These are phyloP conservation scores for Stenocarpella maydis DNA, from an alignment of 2,329 filamentous ascomycete genomes.

Conservation along the genomic window DNA sequence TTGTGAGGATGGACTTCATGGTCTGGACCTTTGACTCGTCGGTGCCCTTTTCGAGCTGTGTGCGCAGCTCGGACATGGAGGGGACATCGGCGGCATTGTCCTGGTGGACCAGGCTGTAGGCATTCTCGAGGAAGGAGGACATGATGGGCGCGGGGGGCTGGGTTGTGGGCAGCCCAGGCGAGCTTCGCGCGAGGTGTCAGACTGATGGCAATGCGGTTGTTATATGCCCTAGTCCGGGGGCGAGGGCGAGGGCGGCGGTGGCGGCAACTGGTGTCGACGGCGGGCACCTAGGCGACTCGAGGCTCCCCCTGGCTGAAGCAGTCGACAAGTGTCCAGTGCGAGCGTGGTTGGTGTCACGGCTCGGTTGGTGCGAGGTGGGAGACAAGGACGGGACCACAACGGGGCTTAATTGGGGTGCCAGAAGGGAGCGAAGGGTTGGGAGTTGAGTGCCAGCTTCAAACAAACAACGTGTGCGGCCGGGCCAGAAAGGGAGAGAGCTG, in stretches of 20 bases:
- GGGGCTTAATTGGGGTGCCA: neutral
- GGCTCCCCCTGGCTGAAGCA: conserved; percentile 26
- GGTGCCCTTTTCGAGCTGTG: conserved; percentile 90
- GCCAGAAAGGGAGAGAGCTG: neutral
- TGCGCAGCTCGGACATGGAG: conserved; percentile 88
- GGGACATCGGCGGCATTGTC: conserved; percentile 97
- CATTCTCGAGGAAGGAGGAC: conserved; percentile 92
- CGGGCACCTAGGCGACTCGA: conserved; percentile 21
- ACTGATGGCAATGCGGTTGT: neutral
- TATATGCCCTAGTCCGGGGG: neutral
- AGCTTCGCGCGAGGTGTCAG: conserved; percentile 31
- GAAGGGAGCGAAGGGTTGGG: neutral
- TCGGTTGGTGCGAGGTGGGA: neutral
- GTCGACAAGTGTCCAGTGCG: conserved; percentile 19
- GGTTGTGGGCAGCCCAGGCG: conserved; percentile 32
- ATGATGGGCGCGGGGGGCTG: conserved; percentile 69
- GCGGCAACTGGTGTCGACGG: conserved; percentile 3
- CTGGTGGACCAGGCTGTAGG: conserved; percentile 97
- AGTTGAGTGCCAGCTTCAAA: conserved; percentile 20
- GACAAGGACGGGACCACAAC: neutral
- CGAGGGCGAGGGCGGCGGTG: conserved; percentile 11
- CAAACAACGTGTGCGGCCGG: conserved; percentile 7
- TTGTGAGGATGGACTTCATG: conserved; percentile 93
- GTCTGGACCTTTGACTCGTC: conserved; percentile 94
- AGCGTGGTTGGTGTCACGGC: neutral